Conservation (phyloP, 257 asterid genomes). For the Gentiana straminea region DNA sequence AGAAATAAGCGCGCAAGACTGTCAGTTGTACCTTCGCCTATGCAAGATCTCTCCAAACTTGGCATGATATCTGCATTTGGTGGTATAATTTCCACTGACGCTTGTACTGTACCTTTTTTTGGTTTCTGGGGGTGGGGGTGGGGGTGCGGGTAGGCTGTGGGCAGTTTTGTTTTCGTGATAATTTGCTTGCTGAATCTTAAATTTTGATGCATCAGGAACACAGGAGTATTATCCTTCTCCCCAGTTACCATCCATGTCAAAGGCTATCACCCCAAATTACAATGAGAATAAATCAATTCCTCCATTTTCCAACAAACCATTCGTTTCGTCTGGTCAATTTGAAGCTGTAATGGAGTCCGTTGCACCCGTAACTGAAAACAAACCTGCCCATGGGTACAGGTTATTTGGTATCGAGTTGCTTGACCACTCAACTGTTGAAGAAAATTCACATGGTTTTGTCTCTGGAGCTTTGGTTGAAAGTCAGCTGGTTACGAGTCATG, state of each 20-base stretch:
- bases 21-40: conserved; percentile 43
- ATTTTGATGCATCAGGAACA: conserved; percentile 36
- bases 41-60: conserved; percentile 55
- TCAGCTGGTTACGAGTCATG: conserved; percentile 31
- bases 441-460: conserved; percentile 25
- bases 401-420: conserved; percentile 74
- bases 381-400: conserved; percentile 61
- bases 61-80: conserved; percentile 28
- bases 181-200: conserved; percentile 35
- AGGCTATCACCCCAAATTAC: conserved; percentile 26
- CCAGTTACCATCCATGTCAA: conserved; percentile 34
- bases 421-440: conserved; percentile 46
- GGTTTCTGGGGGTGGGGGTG: too few relatives aligned
- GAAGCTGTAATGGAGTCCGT: conserved; percentile 34
- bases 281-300: conserved; percentile 28
- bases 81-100: not conserved
- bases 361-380: conserved; percentile 56
- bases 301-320: conserved; percentile 25
- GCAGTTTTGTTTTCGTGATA: conserved; percentile 8
- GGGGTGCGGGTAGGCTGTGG: too few relatives aligned
- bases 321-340: conserved; percentile 32
- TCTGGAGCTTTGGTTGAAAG: conserved; percentile 41
- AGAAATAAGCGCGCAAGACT: conserved; percentile 84
- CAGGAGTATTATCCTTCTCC: conserved; percentile 52
- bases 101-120: too few relatives aligned